Base-by-base conservation (phyloP, 306 rosid genomes). In the Phaseolus lunatus region DNA sequence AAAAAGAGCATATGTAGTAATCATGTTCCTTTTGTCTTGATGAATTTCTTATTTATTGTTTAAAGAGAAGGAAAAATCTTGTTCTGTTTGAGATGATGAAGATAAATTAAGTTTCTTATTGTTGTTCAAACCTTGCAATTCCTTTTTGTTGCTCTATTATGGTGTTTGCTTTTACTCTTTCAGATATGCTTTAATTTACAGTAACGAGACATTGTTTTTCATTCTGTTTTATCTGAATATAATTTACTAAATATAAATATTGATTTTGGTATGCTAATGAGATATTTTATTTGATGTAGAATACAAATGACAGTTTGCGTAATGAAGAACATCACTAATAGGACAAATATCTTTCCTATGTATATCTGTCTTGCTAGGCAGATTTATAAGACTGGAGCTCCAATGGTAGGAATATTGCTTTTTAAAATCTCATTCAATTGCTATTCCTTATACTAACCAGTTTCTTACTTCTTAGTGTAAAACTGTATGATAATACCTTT, bases 271-370 rank as follows among this genome's bases (percentile, higher is more conserved):
- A 69, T 43, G 48, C 16, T 43, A 45, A 82, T 43, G 15, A 24
- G 31, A 27, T 72, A 14, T 74, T 23, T 70, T 26, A 39, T 72
- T 75, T 85, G 76, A 26, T 83, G 78, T 78, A 92, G 96, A 85
- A 87, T 92, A 84, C 90, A 90, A 83, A 88, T 92, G 93, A 85
- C 81, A n/a, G 81, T 92, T 78, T 81, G 86, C 19, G 0, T 47
- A 15, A 63, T 88, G 8, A 80, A 80, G 81, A 70, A 76, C 20
- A 67, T 29, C 62, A 78, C 63, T 37, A 88, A 78, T 29, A 44
- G 63, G 65, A 90, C 77, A 41, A 85, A 73, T 71, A 75, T 85
- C 72, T 90, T 86, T 80, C 97, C 97, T 22, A 72, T 92, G 77
- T 86, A 86, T 57, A 81, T 88, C 57, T 84, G 85, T 77, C 80